Evolutionary conservation across 129 eudicot genomes (phyloP).

Genomic region (Helichrysum umbraculigerum): DNA sequence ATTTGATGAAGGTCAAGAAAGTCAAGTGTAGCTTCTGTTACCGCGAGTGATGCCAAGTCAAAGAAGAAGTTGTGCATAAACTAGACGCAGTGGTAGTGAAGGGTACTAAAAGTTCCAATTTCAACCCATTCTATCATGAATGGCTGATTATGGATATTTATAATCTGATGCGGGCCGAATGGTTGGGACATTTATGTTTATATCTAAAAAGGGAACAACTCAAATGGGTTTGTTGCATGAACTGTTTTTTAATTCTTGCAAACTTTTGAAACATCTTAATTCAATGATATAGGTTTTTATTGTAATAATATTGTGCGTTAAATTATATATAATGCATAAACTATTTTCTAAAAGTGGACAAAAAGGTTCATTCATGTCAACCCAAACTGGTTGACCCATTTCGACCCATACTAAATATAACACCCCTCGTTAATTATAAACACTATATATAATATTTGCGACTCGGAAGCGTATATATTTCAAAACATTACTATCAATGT

Average conservation of each 20-base stretch:
- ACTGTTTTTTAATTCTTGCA: not conserved
- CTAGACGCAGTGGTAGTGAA: slow-evolving; percentile 46
- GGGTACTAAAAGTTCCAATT: not conserved
- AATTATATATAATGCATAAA: not conserved
- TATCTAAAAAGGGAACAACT: not conserved
- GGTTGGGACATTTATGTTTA: not conserved
- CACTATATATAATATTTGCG: no score
- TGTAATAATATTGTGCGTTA: not conserved
- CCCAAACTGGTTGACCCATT: not conserved
- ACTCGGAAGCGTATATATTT: no score
- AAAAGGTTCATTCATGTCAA: not conserved
- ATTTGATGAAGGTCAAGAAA: slow-evolving; percentile 36
- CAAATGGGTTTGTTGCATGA: not conserved
- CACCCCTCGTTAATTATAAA: no score
- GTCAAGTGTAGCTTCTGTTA: slow-evolving; percentile 29
- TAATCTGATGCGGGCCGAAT: not conserved
- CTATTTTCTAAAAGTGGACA: not conserved
- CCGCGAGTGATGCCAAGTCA: slow-evolving; percentile 33
- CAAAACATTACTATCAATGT: no score
- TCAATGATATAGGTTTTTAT: not conserved
- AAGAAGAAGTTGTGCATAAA: slow-evolving; percentile 41
- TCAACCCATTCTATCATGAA: not conserved
- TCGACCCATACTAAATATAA: not conserved
- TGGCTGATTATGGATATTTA: not conserved
- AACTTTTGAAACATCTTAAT: not conserved